Evolutionary conservation across 495 filamentous ascomycete genomes (phyloP).

Genomic region (Lineolata rhizophorae): DNA sequence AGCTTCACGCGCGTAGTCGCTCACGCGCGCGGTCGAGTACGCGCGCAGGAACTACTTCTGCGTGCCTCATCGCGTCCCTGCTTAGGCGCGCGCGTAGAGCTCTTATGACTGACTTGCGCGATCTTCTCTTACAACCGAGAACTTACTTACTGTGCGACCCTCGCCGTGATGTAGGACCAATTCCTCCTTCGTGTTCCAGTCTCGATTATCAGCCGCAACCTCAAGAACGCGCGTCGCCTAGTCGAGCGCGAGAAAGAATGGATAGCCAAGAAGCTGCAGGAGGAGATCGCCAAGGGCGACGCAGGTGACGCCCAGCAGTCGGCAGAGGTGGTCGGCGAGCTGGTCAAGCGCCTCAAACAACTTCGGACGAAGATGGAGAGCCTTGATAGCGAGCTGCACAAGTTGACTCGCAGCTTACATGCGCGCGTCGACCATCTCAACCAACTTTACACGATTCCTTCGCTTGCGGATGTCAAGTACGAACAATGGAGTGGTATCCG

Average conservation of each 20-base stretch:
- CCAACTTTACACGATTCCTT: constrained; percentile 57
- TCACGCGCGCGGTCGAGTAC: no score
- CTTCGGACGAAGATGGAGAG: constrained; percentile 69
- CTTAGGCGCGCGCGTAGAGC: no score
- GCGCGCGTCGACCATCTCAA: constrained; percentile 62
- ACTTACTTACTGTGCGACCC: neutral
- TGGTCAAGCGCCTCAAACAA: constrained; percentile 64
- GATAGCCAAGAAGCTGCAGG: constrained; percentile 46
- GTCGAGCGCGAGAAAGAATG: constrained; percentile 59
- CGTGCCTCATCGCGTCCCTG: no score
- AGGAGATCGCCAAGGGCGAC: constrained; percentile 26
- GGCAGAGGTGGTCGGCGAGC: constrained; percentile 53
- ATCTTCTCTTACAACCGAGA: neutral
- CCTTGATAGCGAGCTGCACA: constrained; percentile 55
- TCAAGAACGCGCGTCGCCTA: constrained; percentile 64
- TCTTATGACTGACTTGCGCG: constrained; percentile 1
- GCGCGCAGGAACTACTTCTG: no score
- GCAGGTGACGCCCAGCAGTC: constrained; percentile 39
- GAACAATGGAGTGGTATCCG: constrained; percentile 69
- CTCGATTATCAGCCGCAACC: constrained; percentile 79
- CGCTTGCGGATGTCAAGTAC: constrained; percentile 78
- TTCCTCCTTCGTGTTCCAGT: constrained; percentile 78
- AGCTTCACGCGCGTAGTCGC: no score
- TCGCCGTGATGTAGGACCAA: constrained; percentile 45
- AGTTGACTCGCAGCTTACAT: constrained; percentile 45